These are phyloP conservation scores for Davidsoniella neocaledoniae DNA, from an alignment of 2,329 filamentous ascomycete species.

Conservation along the genomic window DNA sequence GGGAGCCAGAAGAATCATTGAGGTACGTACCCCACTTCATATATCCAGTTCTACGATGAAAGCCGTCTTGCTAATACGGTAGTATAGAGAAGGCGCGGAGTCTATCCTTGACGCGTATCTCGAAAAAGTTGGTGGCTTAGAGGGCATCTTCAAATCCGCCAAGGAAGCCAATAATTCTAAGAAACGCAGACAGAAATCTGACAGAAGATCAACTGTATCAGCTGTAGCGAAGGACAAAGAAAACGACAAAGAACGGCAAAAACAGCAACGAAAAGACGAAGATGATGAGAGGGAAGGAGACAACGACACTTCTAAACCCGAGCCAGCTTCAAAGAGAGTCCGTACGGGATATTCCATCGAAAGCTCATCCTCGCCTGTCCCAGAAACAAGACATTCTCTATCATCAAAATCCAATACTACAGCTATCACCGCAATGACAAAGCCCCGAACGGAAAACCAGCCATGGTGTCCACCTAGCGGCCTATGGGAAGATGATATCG, in stretches of 20 bases:
- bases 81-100: slow-evolving; percentile 35
- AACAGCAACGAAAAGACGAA: too few relatives aligned
- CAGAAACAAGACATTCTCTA: slow-evolving; percentile 9
- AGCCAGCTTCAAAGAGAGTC: slow-evolving; percentile 24
- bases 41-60: neutral
- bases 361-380: slow-evolving; percentile 24
- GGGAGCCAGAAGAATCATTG: slow-evolving; percentile 63
- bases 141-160: slow-evolving; percentile 34
- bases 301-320: slow-evolving; percentile 17
- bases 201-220: slow-evolving; percentile 26
- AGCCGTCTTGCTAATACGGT: neutral
- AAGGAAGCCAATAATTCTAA: slow-evolving; percentile 33
- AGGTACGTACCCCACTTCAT: slow-evolving; percentile 24
- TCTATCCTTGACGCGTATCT: slow-evolving; percentile 51
- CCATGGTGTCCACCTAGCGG: slow-evolving; percentile 52
- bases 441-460: slow-evolving; percentile 12
- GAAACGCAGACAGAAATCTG: slow-evolving; percentile 29
- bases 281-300: too few relatives aligned
- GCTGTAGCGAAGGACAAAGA: slow-evolving; percentile 11
- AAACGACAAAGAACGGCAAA: too few relatives aligned
- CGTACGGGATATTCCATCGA: slow-evolving; percentile 32
- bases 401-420: too few relatives aligned
- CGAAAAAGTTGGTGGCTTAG: slow-evolving; percentile 43
- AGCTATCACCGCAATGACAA: slow-evolving; percentile 18
- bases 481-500: slow-evolving; percentile 61